phyloP scores from a whole-genome alignment of 2,329 filamentous ascomycete species.

The Aureobasidium melanogenum region DNA sequence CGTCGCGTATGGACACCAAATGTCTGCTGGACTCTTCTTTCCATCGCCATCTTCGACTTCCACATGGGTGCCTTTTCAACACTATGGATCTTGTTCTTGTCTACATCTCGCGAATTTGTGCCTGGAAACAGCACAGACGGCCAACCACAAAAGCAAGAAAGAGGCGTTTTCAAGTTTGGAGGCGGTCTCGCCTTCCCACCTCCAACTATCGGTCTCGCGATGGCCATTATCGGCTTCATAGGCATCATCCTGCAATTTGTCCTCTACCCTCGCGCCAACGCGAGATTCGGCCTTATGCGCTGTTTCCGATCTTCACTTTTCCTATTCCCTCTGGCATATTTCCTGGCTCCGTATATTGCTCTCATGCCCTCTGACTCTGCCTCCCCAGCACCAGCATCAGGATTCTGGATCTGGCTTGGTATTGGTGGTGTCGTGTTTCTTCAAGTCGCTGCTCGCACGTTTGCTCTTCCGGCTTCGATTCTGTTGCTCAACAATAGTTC shows the following conservation, averaged over 20 bases:
- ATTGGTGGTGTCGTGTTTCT: constrained; percentile 56
- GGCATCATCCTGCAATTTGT: constrained; percentile 66
- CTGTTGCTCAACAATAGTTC: constrained; percentile 52
- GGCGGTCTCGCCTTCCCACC: constrained; percentile 69
- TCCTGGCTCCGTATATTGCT: constrained; percentile 61
- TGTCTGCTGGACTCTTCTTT: constrained; percentile 49
- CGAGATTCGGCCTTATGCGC: constrained; percentile 56
- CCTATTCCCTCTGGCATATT: constrained; percentile 62
- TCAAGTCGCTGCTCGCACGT: constrained; percentile 66
- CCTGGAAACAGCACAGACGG: constrained; percentile 19
- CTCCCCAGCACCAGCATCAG: constrained; percentile 42
- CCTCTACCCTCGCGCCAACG: constrained; percentile 60
- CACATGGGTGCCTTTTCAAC: constrained; percentile 67
- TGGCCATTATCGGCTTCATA: constrained; percentile 65
- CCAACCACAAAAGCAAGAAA: constrained; percentile 25
- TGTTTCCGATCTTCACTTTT: constrained; percentile 61
- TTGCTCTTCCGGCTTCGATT: constrained; percentile 49
- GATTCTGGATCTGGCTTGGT: constrained; percentile 53
- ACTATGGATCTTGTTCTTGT: constrained; percentile 68
- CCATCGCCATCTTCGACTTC: constrained; percentile 61
- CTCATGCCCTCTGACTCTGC: constrained; percentile 50
- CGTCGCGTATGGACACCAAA: constrained; percentile 45
- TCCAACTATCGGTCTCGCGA: constrained; percentile 63
- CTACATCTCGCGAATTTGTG: constrained; percentile 52
- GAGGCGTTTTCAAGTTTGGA: constrained; percentile 49